Evolutionary conservation across 2,329 filamentous ascomycete species (phyloP).

Genomic region (Aspergillus aculeatinus): DNA sequence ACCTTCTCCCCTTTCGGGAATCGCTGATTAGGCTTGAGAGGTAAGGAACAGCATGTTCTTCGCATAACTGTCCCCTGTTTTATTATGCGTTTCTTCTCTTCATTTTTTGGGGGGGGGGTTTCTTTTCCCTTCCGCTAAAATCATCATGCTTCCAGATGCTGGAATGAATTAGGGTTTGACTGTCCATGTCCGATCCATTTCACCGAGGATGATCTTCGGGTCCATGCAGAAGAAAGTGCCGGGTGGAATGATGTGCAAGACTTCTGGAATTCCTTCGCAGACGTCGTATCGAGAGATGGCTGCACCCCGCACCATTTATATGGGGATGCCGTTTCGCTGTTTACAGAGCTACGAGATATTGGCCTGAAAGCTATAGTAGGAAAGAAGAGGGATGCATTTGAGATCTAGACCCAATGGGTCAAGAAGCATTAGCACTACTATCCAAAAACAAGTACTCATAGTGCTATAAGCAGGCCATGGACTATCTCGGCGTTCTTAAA

Average conservation of each 20-base stretch:
- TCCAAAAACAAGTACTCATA: too few relatives aligned
- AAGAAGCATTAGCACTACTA: slow-evolving; percentile 8
- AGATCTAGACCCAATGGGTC: slow-evolving; percentile 32
- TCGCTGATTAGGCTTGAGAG: slow-evolving; percentile 25
- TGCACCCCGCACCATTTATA: slow-evolving; percentile 40
- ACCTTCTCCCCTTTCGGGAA: slow-evolving; percentile 26
- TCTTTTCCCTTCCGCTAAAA: too few relatives aligned
- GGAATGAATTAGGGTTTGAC: slow-evolving; percentile 20
- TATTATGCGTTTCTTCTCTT: too few relatives aligned
- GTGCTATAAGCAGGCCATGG: too few relatives aligned
- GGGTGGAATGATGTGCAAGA: slow-evolving; percentile 30
- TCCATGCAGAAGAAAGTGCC: slow-evolving; percentile 20
- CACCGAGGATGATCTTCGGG: slow-evolving; percentile 21
- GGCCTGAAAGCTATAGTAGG: slow-evolving; percentile 32
- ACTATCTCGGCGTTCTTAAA: too few relatives aligned
- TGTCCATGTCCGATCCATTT: slow-evolving; percentile 25
- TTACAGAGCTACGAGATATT: slow-evolving; percentile 34
- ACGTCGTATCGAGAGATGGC: slow-evolving; percentile 38
- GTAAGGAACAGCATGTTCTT: slow-evolving; percentile 11
- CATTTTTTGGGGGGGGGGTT: too few relatives aligned
- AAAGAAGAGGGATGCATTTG: slow-evolving; percentile 32
- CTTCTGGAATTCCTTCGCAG: slow-evolving; percentile 38
- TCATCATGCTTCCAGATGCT: slow-evolving; percentile 14
- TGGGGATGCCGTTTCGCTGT: slow-evolving; percentile 36
- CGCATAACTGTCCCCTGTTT: too few relatives aligned